A percentile compares a stretch with the other conserved stretches of the same genome.
Conservation (phyloP, 2,329 filamentous ascomycete genomes). For the Dactylellina parvicollis region DNA sequence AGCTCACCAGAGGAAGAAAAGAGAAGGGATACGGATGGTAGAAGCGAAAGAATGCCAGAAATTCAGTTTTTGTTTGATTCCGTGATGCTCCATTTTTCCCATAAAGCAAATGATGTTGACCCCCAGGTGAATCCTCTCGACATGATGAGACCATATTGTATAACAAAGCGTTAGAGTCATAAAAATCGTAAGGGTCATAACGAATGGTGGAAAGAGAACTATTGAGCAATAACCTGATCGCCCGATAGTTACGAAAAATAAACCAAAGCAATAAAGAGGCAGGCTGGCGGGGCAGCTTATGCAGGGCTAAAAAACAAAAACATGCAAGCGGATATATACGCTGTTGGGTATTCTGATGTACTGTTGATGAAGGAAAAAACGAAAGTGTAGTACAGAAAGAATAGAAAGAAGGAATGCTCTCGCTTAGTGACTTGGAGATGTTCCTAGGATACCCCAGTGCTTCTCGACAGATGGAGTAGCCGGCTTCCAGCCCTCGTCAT, state of each 20-base stretch:
- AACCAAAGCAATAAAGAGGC: slow-evolving; percentile 1
- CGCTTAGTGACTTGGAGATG: slow-evolving; percentile 31
- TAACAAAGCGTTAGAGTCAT: slow-evolving; percentile 33
- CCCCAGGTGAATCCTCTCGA: slow-evolving; percentile 1
- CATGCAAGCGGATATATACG: slow-evolving; percentile 6
- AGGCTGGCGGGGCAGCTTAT: neutral
- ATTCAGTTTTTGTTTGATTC: slow-evolving; percentile 22
- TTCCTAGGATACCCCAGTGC: slow-evolving; percentile 74
- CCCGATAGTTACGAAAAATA: slow-evolving; percentile 21
- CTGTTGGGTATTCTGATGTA: slow-evolving; percentile 43
- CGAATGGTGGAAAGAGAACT: slow-evolving; percentile 24
- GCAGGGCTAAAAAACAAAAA: neutral
- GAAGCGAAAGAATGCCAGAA: slow-evolving; percentile 16
- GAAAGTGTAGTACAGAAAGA: neutral
- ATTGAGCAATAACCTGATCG: slow-evolving; percentile 36
- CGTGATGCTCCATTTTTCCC: slow-evolving; percentile 36
- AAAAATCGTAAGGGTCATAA: slow-evolving; percentile 38
- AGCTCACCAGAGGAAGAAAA: neutral
- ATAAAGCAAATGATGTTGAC: slow-evolving; percentile 29
- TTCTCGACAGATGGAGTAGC: slow-evolving; percentile 73
- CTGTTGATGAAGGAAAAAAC: neutral
- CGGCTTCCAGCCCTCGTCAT: slow-evolving; percentile 81
- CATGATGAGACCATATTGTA: slow-evolving; percentile 7
- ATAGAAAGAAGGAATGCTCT: neutral
- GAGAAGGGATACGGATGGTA: neutral